Evolutionary conservation across 2,329 filamentous ascomycete species (phyloP).

Genomic region (Neurospora sp.): DNA sequence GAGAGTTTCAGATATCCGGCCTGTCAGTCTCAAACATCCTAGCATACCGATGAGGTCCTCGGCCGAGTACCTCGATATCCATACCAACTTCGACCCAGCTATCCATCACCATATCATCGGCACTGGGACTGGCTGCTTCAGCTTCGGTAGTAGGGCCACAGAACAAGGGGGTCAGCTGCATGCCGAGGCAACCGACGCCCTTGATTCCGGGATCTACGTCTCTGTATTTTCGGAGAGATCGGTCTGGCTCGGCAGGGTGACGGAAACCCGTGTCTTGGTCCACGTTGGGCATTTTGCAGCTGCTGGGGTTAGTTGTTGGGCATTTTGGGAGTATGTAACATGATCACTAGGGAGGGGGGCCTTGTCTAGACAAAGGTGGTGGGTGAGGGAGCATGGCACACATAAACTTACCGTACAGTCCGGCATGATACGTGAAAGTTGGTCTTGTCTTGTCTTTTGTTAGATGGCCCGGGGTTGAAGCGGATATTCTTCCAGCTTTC

Average conservation of each 20-base stretch:
- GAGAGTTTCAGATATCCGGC: neutral
- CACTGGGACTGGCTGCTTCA: conserved; percentile 13
- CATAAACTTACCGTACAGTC: conserved; percentile 44
- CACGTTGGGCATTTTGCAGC: conserved; percentile 63
- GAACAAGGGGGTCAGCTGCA: conserved; percentile 55
- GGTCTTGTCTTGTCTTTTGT: conserved; percentile 31
- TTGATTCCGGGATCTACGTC: conserved; percentile 52
- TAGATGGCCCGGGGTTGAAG: conserved; percentile 38
- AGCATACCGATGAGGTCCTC: conserved; percentile 35
- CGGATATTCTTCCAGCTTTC: conserved; percentile 57
- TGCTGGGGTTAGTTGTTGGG: conserved; percentile 14
- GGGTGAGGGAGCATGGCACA: neutral
- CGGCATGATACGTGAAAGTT: conserved; percentile 50
- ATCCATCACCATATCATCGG: conserved; percentile 22
- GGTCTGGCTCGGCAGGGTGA: conserved; percentile 47
- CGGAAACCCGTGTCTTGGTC: conserved; percentile 50
- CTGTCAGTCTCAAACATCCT: conserved; percentile 2
- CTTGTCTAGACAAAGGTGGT: neutral
- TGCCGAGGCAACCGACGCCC: conserved; percentile 48
- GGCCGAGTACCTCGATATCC: conserved; percentile 38
- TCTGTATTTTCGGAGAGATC: conserved; percentile 46
- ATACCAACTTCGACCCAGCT: conserved; percentile 47
- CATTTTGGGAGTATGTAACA: neutral
- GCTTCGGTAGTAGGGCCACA: conserved; percentile 20
- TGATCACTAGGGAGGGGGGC: neutral